Base-by-base conservation (phyloP, 306 rosid species). In the Betula pendula region DNA sequence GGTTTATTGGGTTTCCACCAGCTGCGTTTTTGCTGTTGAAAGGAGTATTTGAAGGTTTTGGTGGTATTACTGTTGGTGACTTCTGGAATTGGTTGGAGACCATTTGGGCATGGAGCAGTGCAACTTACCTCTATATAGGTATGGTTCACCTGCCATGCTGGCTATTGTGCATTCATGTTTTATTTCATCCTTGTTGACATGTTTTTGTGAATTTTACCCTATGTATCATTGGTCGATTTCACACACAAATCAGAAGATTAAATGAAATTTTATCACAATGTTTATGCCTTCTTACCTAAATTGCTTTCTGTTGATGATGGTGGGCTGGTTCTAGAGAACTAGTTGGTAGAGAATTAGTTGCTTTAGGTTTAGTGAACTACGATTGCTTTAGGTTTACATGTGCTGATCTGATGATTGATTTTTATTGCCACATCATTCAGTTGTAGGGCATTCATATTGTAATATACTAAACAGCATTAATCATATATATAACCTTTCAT, bases 101-200 rank as follows among this genome's bases (percentile, higher is more conserved):
- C 73, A 97, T 95, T 63, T 95, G 97, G 97, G 82, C 86, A 51
- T 95, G 98, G 97, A 95, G 86, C 71, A 92, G 98, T 85, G 98
- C 97, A 22, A 90, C 97, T 77, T 95, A 92, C 85, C 91, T 95
- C 47, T 95, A 81, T 67, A 77, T 92, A 19, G 93, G 91, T 74
- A 80, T 90, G 84, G 82, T 95, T 84, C 92, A 95, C 84, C 84
- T 95, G 42, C 98, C 98, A 75, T 95, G 97, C 87, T 95, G 97
- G 98, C 84, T 85, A 33, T 82, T 95, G 48, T 95, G 97, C 74
- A 73, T 88, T 77, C 82, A 86, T 76, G 82, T 92, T 80, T 81
- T 92, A 49, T 75, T 90, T 79, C 96, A 90, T 84, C 89, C 60
- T 77, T 89, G 88, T 88, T 92, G 78, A 92, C 78, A 67, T n/a